A percentile compares a stretch with the other conserved stretches of the same genome.
phyloP scores from a whole-genome alignment of 2,329 filamentous ascomycete genomes.

The Ophiosphaerella herpotricha region DNA sequence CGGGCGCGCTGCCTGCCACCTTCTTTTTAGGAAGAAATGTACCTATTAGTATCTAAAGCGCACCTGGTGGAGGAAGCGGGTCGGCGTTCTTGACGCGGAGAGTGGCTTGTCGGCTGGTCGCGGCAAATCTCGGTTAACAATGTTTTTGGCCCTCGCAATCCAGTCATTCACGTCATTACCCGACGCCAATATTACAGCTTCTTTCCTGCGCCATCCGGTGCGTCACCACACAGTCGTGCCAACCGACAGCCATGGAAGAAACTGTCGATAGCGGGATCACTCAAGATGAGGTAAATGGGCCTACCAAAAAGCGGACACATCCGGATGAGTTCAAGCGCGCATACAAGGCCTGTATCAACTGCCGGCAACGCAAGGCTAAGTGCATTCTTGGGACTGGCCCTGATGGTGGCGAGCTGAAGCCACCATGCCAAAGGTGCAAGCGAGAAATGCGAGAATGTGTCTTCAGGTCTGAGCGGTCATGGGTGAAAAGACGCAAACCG shows the following conservation, averaged over 20 bases:
- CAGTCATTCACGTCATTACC: constrained; percentile 28
- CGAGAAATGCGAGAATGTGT: constrained; percentile 57
- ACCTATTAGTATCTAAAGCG: not conserved
- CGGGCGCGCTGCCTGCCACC: too few relatives aligned
- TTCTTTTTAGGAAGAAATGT: too few relatives aligned
- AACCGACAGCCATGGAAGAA: constrained; percentile 21
- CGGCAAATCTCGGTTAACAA: constrained; percentile 5
- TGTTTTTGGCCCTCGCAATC: constrained; percentile 13
- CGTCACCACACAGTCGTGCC: constrained; percentile 22
- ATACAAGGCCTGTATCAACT: constrained; percentile 60
- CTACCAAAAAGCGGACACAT: constrained; percentile 41
- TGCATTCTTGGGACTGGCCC: constrained; percentile 54
- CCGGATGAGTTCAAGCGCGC: constrained; percentile 56
- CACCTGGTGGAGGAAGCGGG: too few relatives aligned
- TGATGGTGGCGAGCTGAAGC: constrained; percentile 48
- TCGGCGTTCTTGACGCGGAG: not conserved
- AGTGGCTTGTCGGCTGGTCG: not conserved
- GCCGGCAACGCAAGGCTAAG: constrained; percentile 58
- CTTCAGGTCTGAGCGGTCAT: constrained; percentile 48
- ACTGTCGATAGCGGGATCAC: constrained; percentile 15
- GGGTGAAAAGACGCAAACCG: constrained; percentile 45
- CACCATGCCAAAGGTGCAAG: constrained; percentile 55
- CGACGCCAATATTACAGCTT: constrained; percentile 20
- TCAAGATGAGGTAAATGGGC: constrained; percentile 22
- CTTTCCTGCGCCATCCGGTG: constrained; percentile 36